phyloP scores from a whole-genome alignment of 495 filamentous ascomycete species.

The Hyaloscypha finlandica region DNA sequence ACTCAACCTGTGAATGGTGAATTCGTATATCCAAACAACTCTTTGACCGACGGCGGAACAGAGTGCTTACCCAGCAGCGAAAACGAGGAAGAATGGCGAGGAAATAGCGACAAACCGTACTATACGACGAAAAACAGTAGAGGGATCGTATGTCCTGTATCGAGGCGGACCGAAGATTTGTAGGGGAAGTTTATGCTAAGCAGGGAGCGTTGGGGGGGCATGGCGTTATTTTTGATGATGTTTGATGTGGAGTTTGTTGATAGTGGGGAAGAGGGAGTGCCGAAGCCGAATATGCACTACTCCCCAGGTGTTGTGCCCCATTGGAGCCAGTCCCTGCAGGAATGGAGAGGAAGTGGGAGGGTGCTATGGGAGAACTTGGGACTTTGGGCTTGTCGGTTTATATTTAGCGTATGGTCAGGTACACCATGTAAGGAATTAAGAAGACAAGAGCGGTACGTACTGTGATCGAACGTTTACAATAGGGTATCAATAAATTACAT shows the following conservation, averaged over 20 bases:
- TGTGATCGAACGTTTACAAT: neutral
- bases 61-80: conserved; percentile 13
- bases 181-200: conserved; percentile 40
- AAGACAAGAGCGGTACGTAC: neutral
- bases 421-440: neutral
- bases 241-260: conserved; percentile 34
- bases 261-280: conserved; percentile 8
- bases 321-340: conserved; percentile 30
- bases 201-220: conserved; percentile 31
- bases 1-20: conserved; percentile 19
- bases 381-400: neutral
- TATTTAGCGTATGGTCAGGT: neutral
- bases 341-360: conserved; percentile 24
- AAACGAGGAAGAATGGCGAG: neutral
- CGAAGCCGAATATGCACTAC: conserved; percentile 27
- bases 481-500: neutral
- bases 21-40: conserved; percentile 36
- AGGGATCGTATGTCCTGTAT: conserved; percentile 37
- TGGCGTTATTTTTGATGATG: conserved; percentile 32
- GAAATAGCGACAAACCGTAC: conserved; percentile 1
- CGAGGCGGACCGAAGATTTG: conserved; percentile 38
- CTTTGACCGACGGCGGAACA: conserved; percentile 34
- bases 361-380: no score
- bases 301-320: conserved; percentile 34
- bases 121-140: conserved; percentile 35